These are phyloP conservation scores for Wickerhamomyces silvicola DNA, from an alignment of 805 yeast species.

Conservation along the genomic window DNA sequence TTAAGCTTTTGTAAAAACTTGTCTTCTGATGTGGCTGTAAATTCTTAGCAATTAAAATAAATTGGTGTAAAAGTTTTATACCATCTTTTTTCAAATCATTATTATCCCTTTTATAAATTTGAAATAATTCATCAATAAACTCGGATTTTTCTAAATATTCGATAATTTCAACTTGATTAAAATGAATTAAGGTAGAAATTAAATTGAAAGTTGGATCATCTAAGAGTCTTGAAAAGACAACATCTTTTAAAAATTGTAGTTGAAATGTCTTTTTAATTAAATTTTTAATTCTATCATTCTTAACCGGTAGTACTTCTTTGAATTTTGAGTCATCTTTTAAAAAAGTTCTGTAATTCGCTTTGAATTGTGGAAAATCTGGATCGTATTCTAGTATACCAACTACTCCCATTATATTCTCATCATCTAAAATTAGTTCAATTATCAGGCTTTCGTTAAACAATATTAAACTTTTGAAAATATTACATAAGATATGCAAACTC, in stretches of 20 bases:
- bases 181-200: slow-evolving; percentile 59
- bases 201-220: slow-evolving; percentile 75
- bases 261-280: slow-evolving; percentile 71
- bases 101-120: slow-evolving; percentile 5
- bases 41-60: slow-evolving; percentile 65
- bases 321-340: slow-evolving; percentile 51
- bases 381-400: slow-evolving; percentile 87
- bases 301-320: slow-evolving; percentile 65
- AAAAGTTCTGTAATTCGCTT: slow-evolving; percentile 74
- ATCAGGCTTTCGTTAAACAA: slow-evolving; percentile 64
- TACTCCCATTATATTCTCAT: slow-evolving; percentile 47
- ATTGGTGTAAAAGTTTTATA: slow-evolving; percentile 72
- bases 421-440: slow-evolving; percentile 50
- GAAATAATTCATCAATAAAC: slow-evolving; percentile 55
- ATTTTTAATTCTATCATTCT: slow-evolving; percentile 39
- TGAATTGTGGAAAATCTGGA: slow-evolving; percentile 73
- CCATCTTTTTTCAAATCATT: slow-evolving; percentile 44
- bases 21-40: slow-evolving; percentile 54
- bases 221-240: slow-evolving; percentile 70
- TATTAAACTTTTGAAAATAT: slow-evolving; percentile 63
- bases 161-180: slow-evolving; percentile 63
- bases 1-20: slow-evolving; percentile 55
- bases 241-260: slow-evolving; percentile 78
- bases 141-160: slow-evolving; percentile 44
- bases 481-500: slow-evolving; percentile 61